These are phyloP conservation scores for Cordyceps militaris DNA, from an alignment of 2,329 filamentous ascomycete species.

Conservation along the genomic window DNA sequence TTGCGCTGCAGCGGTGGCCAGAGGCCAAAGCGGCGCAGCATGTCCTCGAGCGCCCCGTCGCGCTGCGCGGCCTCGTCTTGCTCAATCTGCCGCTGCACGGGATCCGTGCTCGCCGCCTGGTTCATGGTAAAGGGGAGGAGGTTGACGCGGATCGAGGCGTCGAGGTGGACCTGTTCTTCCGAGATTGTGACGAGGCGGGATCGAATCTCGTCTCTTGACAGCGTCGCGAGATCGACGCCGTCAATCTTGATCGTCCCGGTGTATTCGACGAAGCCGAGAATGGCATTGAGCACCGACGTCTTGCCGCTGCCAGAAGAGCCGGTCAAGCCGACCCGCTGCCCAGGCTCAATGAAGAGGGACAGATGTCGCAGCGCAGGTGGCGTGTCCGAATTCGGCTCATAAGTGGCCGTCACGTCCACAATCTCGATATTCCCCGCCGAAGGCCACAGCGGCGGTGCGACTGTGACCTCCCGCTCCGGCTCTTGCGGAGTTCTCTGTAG, in stretches of 20 bases:
- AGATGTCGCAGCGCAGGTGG: neutral
- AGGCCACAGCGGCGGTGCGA: neutral
- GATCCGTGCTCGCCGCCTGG: neutral
- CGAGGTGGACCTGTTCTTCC: conserved; percentile 38
- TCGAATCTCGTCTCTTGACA: conserved; percentile 35
- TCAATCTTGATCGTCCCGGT: conserved; percentile 33
- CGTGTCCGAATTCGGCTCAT: neutral
- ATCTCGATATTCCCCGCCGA: neutral
- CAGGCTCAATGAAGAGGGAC: neutral
- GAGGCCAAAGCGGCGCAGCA: neutral
- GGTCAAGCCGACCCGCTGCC: conserved; percentile 5
- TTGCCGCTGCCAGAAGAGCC: conserved; percentile 9
- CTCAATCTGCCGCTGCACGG: neutral
- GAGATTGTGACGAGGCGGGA: conserved; percentile 35
- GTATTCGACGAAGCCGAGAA: conserved; percentile 6
- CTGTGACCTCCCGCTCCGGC: neutral
- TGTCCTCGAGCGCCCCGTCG: neutral
- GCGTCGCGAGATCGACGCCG: conserved; percentile 30
- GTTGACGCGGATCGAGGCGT: conserved; percentile 37
- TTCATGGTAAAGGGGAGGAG: conserved; percentile 17
- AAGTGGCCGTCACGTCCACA: neutral
- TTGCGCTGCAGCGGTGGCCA: neutral
- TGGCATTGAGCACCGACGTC: conserved; percentile 3
- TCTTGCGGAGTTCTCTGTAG: neutral
- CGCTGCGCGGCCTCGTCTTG: neutral